Evolutionary conservation across 2,329 filamentous ascomycete species (phyloP).

Genomic region (Fonsecaea erecta): DNA sequence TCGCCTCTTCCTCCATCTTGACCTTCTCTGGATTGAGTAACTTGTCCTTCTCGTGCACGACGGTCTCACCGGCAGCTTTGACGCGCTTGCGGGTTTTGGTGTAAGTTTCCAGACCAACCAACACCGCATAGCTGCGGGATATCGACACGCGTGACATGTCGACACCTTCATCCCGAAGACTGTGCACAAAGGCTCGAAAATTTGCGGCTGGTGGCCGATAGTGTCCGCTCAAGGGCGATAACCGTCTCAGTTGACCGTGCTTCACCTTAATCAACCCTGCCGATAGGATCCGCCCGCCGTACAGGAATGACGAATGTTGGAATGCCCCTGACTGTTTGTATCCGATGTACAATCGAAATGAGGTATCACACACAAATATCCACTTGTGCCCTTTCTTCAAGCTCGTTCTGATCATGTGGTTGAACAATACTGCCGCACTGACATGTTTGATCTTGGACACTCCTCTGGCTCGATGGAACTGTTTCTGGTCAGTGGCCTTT

Average conservation of each 20-base stretch:
- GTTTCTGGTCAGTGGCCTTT: not conserved
- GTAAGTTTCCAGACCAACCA: slow-evolving; percentile 83
- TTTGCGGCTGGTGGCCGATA: slow-evolving; percentile 69
- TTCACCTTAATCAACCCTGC: slow-evolving; percentile 87
- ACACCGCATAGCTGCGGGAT: slow-evolving; percentile 78
- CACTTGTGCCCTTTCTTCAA: slow-evolving; percentile 85
- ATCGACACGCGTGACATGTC: slow-evolving; percentile 81
- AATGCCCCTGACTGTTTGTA: slow-evolving; percentile 89
- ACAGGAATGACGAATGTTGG: slow-evolving; percentile 87
- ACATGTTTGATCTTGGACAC: slow-evolving; percentile 68
- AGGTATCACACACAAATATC: slow-evolving; percentile 86
- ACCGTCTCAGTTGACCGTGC: slow-evolving; percentile 72
- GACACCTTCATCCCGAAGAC: slow-evolving; percentile 71
- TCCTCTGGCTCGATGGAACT: slow-evolving; percentile 64
- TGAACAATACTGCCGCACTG: slow-evolving; percentile 73
- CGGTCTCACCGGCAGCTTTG: slow-evolving; percentile 59
- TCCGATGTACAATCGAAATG: slow-evolving; percentile 78
- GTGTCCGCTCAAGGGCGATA: slow-evolving; percentile 61
- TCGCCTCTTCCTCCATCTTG: slow-evolving; percentile 50
- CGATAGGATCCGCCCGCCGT: slow-evolving; percentile 78
- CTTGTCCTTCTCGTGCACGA: slow-evolving; percentile 62
- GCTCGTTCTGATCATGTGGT: slow-evolving; percentile 73
- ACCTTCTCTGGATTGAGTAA: slow-evolving; percentile 66
- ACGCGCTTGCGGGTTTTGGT: slow-evolving; percentile 69
- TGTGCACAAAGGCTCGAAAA: slow-evolving; percentile 79